Percentiles rank a stretch among this genome's conserved stretches.
phyloP scores from a whole-genome alignment of 495 filamentous ascomycete genomes.

The Hypoxylon cercidicola region DNA sequence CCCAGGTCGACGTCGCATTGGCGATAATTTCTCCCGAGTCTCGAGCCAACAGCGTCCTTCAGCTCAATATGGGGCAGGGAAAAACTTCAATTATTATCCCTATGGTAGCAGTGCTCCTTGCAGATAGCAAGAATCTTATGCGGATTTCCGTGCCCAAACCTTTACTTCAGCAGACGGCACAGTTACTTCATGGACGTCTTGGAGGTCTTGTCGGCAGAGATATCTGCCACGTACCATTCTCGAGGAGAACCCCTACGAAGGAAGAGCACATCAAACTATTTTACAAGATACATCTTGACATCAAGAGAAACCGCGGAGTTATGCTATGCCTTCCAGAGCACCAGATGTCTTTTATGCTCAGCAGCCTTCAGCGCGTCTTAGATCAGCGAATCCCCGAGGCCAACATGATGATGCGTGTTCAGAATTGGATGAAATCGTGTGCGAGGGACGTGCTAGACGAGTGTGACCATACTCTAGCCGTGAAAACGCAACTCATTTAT shows the following conservation, averaged over 20 bases:
- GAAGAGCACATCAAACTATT: constrained; percentile 46
- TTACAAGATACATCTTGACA: constrained; percentile 47
- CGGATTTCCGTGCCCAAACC: constrained; percentile 64
- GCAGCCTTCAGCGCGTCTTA: constrained; percentile 57
- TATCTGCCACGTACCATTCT: constrained; percentile 62
- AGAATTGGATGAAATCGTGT: constrained; percentile 54
- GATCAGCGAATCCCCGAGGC: constrained; percentile 43
- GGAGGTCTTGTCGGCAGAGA: constrained; percentile 59
- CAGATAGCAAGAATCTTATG: constrained; percentile 55
- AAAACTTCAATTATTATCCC: constrained; percentile 67
- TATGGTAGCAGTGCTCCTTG: constrained; percentile 61
- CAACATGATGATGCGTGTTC: constrained; percentile 45
- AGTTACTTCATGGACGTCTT: constrained; percentile 58
- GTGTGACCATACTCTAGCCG: constrained; percentile 71
- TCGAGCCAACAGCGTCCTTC: constrained; percentile 61
- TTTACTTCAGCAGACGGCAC: constrained; percentile 61
- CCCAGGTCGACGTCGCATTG: constrained; percentile 62
- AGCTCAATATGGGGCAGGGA: constrained; percentile 64
- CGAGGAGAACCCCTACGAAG: constrained; percentile 53
- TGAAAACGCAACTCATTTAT: constrained; percentile 62
- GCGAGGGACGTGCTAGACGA: constrained; percentile 71
- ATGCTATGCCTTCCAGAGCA: constrained; percentile 64
- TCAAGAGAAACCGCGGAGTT: constrained; percentile 51
- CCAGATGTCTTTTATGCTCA: constrained; percentile 64
- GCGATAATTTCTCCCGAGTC: constrained; percentile 59